Evolutionary conservation across 2,329 filamentous ascomycete genomes (phyloP).

Genomic region (Calcarisporium arbuscula): DNA sequence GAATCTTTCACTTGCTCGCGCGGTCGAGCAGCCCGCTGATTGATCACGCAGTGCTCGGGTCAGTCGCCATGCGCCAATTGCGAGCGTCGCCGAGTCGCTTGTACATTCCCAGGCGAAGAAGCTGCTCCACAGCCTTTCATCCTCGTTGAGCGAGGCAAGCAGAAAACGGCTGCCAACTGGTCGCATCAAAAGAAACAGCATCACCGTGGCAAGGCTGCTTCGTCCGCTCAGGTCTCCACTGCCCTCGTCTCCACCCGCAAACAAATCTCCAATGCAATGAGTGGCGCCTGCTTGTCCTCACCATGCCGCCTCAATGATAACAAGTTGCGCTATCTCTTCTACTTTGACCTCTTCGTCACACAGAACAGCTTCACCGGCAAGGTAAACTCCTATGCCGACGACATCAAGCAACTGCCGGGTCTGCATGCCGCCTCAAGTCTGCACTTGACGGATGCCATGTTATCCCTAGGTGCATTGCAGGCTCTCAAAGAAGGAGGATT

Average conservation of each 20-base stretch:
- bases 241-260: no score
- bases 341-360: slow-evolving; percentile 22
- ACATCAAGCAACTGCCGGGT: slow-evolving; percentile 15
- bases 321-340: slow-evolving; percentile 16
- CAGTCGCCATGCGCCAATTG: slow-evolving; percentile 23
- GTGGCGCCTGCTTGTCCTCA: not conserved
- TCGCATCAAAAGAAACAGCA: not conserved
- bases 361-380: slow-evolving; percentile 21
- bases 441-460: slow-evolving; percentile 22
- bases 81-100: slow-evolving; percentile 15
- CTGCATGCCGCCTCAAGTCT: slow-evolving; percentile 2
- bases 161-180: slow-evolving; percentile 5
- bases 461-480: slow-evolving; percentile 25
- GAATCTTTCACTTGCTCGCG: no score
- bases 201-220: no score
- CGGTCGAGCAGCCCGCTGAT: no score
- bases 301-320: slow-evolving; percentile 11
- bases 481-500: slow-evolving; percentile 14
- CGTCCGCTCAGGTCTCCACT: no score
- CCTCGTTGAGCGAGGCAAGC: slow-evolving; percentile 13
- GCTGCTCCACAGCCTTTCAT: slow-evolving; percentile 10
- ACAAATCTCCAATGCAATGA: no score
- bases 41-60: slow-evolving; percentile 23
- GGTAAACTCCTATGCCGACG: slow-evolving; percentile 7
- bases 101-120: slow-evolving; percentile 17